Evolutionary conservation across 1,139 yeast species (phyloP).

Genomic region (Magnusiomyces sp.): DNA sequence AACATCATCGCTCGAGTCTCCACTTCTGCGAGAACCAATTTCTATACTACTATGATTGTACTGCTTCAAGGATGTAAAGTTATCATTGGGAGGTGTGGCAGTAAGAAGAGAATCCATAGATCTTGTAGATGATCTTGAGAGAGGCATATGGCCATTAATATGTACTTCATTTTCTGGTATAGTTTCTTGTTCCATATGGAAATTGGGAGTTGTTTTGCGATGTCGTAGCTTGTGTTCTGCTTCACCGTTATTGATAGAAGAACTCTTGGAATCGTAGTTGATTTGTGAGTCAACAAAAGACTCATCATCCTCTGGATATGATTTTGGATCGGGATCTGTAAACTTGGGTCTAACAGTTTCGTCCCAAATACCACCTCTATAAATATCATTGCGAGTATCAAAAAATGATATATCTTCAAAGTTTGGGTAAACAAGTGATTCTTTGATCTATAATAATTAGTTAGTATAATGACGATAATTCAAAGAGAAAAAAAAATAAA

Average conservation of each 20-base stretch:
- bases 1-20: too few relatives aligned
- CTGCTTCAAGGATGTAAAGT: too few relatives aligned
- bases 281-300: too few relatives aligned
- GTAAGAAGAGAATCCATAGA: conserved; percentile 4
- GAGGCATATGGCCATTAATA: neutral
- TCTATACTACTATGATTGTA: too few relatives aligned
- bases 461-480: neutral
- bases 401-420: conserved; percentile 83
- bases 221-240: conserved; percentile 9
- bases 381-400: conserved; percentile 55
- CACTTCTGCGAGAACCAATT: too few relatives aligned
- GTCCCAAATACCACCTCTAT: conserved; percentile 86
- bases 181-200: neutral
- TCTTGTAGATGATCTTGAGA: neutral
- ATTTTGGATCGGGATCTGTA: neutral
- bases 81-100: neutral
- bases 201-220: conserved; percentile 9
- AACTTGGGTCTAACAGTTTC: conserved; percentile 4
- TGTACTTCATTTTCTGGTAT: neutral
- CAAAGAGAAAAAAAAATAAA: neutral
- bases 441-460: conserved; percentile 37
- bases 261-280: too few relatives aligned
- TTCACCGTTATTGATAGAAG: too few relatives aligned
- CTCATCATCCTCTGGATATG: neutral
- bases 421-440: conserved; percentile 71